A percentile compares a stretch with the other conserved stretches of the same genome.
Conservation (phyloP, 164 flowering plant species). For the Vitis rotundifolia region DNA sequence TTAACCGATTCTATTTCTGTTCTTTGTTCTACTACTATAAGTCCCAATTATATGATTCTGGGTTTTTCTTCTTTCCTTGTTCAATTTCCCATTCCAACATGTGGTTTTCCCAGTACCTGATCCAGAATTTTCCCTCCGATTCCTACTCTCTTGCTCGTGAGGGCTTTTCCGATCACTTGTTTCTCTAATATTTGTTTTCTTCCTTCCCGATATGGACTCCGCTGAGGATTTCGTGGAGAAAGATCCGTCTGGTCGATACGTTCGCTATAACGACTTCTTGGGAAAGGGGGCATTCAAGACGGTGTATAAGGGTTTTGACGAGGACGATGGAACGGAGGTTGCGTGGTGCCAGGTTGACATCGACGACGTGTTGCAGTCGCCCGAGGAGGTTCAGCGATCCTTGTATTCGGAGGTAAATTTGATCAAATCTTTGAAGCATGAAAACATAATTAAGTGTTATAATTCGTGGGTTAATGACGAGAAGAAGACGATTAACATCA, state of each 20-base stretch:
- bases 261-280: neutral
- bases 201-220: no score
- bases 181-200: no score
- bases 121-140: no score
- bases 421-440: neutral
- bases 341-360: neutral
- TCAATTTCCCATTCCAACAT: no score
- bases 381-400: no score
- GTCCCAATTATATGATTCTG: no score
- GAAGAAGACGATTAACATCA: neutral
- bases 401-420: neutral
- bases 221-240: conserved; percentile 21
- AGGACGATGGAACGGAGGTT: conserved; percentile 46
- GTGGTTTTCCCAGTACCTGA: no score
- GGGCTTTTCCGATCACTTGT: no score
- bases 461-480: neutral
- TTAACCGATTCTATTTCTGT: no score
- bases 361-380: neutral
- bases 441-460: neutral
- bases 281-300: conserved; percentile 8
- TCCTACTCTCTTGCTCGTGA: no score
- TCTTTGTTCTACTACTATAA: no score
- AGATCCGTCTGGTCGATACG: conserved; percentile 6
- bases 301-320: conserved; percentile 62
- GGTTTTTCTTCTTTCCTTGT: no score